Conservation (phyloP, 768 basidiomycete genomes). For the Leccinellum luteum region DNA sequence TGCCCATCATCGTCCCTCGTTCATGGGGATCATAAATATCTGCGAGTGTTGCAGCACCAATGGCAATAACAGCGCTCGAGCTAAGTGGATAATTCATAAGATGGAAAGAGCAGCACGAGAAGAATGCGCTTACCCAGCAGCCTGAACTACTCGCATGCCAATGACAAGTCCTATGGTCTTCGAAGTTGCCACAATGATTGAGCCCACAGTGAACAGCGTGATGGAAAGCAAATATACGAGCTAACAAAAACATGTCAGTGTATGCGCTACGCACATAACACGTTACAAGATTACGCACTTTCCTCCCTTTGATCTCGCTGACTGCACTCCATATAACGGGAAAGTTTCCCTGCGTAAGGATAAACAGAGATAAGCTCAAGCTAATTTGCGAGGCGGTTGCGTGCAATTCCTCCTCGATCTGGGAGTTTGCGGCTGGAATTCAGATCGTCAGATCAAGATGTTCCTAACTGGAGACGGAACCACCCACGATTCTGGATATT, state of each 20-base stretch:
- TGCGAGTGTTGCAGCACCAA: conserved; percentile 71
- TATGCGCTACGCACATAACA: background rate
- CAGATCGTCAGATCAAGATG: background rate
- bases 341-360: conserved; percentile 63
- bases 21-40: conserved; percentile 77
- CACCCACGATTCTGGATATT: conserved; percentile 32
- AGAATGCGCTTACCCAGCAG: conserved; percentile 46
- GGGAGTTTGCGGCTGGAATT: conserved; percentile 57
- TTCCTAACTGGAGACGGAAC: background rate
- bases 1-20: conserved; percentile 76
- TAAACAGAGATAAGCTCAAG: conserved; percentile 66
- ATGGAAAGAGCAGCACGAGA: background rate
- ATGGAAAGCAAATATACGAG: conserved; percentile 56
- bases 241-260: conserved; percentile 26
- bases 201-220: conserved; percentile 51
- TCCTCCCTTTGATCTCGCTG: conserved; percentile 66
- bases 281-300: conserved; percentile 38
- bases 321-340: conserved; percentile 32
- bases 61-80: conserved; percentile 64
- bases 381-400: conserved; percentile 64
- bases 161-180: conserved; percentile 57
- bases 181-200: conserved; percentile 56
- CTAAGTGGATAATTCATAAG: conserved; percentile 29
- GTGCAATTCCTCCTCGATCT: conserved; percentile 60
- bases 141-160: conserved; percentile 67